These are phyloP conservation scores for Paraglomus occultum DNA, from an alignment of 192 early-diverging fungal genomes.

Conservation along the genomic window DNA sequence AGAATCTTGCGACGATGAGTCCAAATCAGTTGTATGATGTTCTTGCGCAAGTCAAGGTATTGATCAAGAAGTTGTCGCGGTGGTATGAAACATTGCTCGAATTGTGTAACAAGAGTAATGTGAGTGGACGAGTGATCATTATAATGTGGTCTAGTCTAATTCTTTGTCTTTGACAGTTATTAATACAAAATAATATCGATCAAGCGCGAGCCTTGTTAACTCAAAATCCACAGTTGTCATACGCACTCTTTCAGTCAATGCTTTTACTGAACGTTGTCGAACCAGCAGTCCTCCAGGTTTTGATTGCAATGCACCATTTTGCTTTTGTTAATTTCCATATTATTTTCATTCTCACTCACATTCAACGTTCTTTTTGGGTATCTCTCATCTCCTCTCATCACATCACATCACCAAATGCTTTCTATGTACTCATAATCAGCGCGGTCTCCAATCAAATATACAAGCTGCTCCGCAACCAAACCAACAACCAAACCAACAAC, in stretches of 20 bases:
- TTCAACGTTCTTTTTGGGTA: not conserved
- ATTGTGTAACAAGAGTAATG: not conserved
- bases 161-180: slow-evolving; percentile 35
- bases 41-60: slow-evolving; percentile 67
- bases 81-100: not conserved
- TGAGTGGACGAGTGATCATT: not conserved
- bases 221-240: slow-evolving; percentile 78
- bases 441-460: slow-evolving; percentile 28
- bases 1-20: slow-evolving; percentile 54
- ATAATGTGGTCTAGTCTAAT: slow-evolving; percentile 30
- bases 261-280: slow-evolving; percentile 79
- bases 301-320: not conserved
- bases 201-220: slow-evolving; percentile 64
- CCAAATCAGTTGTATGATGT: slow-evolving; percentile 61
- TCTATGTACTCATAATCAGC: slow-evolving; percentile 37
- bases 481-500: slow-evolving; percentile 35
- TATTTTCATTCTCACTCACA: not conserved
- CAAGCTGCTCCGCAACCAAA: slow-evolving; percentile 26
- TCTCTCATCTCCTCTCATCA: slow-evolving; percentile 12
- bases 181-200: slow-evolving; percentile 54
- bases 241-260: slow-evolving; percentile 82
- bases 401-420: slow-evolving; percentile 27
- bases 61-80: not conserved
- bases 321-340: not conserved
- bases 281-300: slow-evolving; percentile 55